Percentiles rank a stretch among this genome's conserved stretches.
These are phyloP conservation scores for Tanozyma kutaoensis DNA, from an alignment of 805 yeast species.

Conservation along the genomic window DNA sequence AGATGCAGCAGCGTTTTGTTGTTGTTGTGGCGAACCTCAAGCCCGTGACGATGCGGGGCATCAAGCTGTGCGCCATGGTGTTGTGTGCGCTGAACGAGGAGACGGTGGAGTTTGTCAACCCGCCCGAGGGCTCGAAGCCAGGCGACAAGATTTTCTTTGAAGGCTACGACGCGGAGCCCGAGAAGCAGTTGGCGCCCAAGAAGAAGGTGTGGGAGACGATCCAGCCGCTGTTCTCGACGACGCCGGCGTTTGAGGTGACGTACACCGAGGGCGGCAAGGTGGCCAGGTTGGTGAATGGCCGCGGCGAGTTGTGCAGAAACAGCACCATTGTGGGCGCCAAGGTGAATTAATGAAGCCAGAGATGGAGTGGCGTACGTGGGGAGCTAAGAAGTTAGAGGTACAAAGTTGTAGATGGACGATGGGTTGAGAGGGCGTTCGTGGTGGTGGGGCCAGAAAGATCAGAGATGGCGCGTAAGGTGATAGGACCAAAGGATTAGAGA, in stretches of 20 bases:
- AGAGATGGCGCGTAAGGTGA: no score
- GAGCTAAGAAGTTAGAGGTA: no score
- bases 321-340: slow-evolving; percentile 60
- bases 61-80: slow-evolving; percentile 93
- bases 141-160: slow-evolving; percentile 97
- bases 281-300: slow-evolving; percentile 61
- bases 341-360: slow-evolving; percentile 76
- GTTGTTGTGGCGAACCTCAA: slow-evolving; percentile 90
- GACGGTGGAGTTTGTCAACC: slow-evolving; percentile 82
- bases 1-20: slow-evolving; percentile 88
- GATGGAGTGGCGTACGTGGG: no score
- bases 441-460: no score
- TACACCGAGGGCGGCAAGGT: slow-evolving; percentile 72
- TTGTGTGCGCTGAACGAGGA: slow-evolving; percentile 75
- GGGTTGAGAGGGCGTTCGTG: no score
- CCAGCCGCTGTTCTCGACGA: slow-evolving; percentile 85
- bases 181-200: slow-evolving; percentile 89
- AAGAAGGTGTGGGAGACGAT: slow-evolving; percentile 95
- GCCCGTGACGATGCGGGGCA: slow-evolving; percentile 97
- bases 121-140: slow-evolving; percentile 84
- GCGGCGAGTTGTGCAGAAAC: slow-evolving; percentile 68
- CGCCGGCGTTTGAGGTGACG: slow-evolving; percentile 60
- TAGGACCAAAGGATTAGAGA: no score
- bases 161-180: slow-evolving; percentile 81
- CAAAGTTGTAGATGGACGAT: no score